Evolutionary conservation across 2,329 filamentous ascomycete species (phyloP), one percentile per base, ranked within the genome.

Genomic region (Penicillium brasilianum): DNA sequence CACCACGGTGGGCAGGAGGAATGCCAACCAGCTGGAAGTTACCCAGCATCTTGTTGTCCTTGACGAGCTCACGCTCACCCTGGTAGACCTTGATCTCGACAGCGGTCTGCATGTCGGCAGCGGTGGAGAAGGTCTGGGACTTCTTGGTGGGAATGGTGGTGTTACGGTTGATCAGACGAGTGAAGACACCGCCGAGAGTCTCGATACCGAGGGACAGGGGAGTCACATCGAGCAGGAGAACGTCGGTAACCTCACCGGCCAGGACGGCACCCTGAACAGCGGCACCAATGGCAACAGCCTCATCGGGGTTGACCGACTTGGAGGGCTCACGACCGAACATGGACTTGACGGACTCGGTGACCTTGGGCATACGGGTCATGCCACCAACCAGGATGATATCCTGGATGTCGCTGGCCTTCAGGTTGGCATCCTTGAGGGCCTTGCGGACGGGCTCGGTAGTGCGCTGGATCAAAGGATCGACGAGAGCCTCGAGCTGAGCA

Each of bases 41-140:
- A 65, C 94, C 94, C 61, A 98, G 88, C 63, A 98, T 84, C 87
- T 98, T 98, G 90, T 98, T 98, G 84, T 98, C 94, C 77, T 89
- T 90, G 80, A 97, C 93, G 66, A 97, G 92, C 85, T 97, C 93
- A 91, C 94, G 94, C 88, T 98, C 94, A 86, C 94, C 94, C 89
- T 98, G 93, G 90, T 89, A 98, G 67, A 98, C 94, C 91, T 98
- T 97, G 86, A 98, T 98, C 86, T 97, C 93, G 76, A 98, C 94
- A 71, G 93, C 94, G 66, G 92, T 96, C 86, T 98, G 94, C 91
- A 96, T 97, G 80, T 98, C 94, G 70, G 94, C 93, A 57, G 93
- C 93, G 55, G 94, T 98, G 59, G 93, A 97, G 88, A 98, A 98
- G 77, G 93, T 89, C 84, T 97, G 93, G 13, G 93, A 97, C 86